Percentiles rank a stretch among this genome's conserved stretches.
phyloP scores from a whole-genome alignment of 2,329 filamentous ascomycete species.

The Epichloe gansuensis region DNA sequence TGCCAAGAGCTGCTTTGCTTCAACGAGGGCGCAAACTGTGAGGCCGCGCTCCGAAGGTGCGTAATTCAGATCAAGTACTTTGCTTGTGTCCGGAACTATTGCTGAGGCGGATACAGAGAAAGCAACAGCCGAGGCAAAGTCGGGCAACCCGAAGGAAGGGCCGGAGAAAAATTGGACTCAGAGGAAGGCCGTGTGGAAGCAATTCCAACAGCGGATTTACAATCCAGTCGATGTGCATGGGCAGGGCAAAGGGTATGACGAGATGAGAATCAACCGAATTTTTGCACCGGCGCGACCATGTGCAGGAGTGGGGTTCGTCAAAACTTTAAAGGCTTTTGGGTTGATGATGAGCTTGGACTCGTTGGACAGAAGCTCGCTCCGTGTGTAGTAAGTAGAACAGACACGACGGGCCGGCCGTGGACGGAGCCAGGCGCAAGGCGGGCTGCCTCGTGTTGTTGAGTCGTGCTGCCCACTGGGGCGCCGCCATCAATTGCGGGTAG shows the following conservation, averaged over 20 bases:
- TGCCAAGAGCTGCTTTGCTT: conserved; percentile 17
- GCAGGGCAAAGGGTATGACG: conserved; percentile 16
- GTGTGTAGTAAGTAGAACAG: background rate
- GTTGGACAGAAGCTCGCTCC: background rate
- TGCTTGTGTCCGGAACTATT: background rate
- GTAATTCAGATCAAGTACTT: conserved; percentile 12
- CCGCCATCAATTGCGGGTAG: too few relatives aligned
- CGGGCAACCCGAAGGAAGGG: conserved; percentile 3
- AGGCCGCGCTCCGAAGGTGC: conserved; percentile 10
- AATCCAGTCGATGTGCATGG: conserved; percentile 6
- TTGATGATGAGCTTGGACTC: conserved; percentile 4
- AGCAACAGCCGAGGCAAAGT: background rate
- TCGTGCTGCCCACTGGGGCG: background rate
- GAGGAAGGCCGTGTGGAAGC: conserved; percentile 6
- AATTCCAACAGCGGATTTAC: conserved; percentile 19
- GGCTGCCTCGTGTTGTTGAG: background rate
- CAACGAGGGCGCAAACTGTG: conserved; percentile 3
- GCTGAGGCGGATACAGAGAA: background rate
- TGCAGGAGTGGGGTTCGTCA: conserved; percentile 14
- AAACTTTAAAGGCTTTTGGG: conserved; percentile 12
- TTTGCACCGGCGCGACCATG: conserved; percentile 16
- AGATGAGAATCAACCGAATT: conserved; percentile 14
- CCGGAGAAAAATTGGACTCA: conserved; percentile 17
- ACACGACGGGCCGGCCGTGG: background rate
- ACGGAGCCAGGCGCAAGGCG: background rate